Base-by-base conservation (phyloP, 2,329 filamentous ascomycete genomes). In the Alternaria gansuensis region DNA sequence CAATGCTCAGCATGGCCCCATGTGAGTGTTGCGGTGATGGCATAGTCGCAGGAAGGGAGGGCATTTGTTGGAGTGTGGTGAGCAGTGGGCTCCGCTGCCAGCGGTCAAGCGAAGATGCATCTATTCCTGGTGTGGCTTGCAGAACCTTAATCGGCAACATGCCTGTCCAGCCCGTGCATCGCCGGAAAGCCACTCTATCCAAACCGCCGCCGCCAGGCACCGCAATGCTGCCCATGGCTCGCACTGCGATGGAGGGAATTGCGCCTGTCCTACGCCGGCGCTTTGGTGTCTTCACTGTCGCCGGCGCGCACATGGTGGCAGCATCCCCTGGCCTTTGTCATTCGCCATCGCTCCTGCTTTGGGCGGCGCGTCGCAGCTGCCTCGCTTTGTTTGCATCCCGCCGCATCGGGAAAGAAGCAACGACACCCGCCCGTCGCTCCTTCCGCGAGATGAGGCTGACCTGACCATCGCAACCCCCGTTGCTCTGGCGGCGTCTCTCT, bases 121-220 rank as follows among this genome's bases (percentile, higher is more conserved):
- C 74, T 76, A 76, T 75, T 76, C 69, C 69, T 73, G 74, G 73
- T 63, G 74, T 76, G 74, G 74, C 74, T 75, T 76, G 73, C 74
- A 76, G 68, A 75, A 71, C 70, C 69, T 75, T 72, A 75, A 75
- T 70, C 59, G 37, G 14, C 45, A 23, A 13, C 56, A 73, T 67
- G 73, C 74, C 69, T 74, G 72, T 60, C 59, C 60, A 34, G 40
- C 28, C 62, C 71, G 68, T 64, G 59, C 65, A 70, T 67, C 63
- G 68, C 63, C 64, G 55, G 62, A 64, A 69, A 72, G 68, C 68
- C 72, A 74, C 69, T 51, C 65, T 49, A 62, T 51, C 65, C 51
- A 62, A 60, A 39, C 62, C 56, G 57, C 60, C 65, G 50, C 51
- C 51, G 34, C 54, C 68, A 70, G 64, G 67, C 66, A 67, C 69